These are phyloP conservation scores for Wickerhamiella hasegawae DNA, from an alignment of 805 yeast genomes.

Conservation along the genomic window DNA sequence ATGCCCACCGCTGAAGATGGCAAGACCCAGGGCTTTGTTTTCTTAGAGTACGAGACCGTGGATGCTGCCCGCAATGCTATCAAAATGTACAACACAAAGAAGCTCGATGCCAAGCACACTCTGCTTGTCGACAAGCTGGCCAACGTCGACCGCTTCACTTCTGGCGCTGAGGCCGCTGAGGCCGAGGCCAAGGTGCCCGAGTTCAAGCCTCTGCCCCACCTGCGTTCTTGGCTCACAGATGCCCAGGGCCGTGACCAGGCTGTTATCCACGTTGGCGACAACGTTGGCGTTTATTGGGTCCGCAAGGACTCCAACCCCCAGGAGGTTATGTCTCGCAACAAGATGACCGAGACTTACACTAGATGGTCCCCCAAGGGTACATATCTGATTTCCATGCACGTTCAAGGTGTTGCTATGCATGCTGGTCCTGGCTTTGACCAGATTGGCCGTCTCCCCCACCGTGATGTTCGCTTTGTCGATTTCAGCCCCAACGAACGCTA, in stretches of 20 bases:
- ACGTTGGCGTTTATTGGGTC: constrained; percentile 79
- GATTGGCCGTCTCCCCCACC: constrained; percentile 68
- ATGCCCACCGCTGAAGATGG: constrained; percentile 63
- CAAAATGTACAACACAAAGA: constrained; percentile 68
- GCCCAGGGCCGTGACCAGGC: constrained; percentile 81
- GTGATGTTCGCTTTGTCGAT: constrained; percentile 75
- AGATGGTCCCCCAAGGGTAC: constrained; percentile 91
- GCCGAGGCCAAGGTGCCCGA: constrained; percentile 39
- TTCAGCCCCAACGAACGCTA: constrained; percentile 86
- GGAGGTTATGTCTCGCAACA: constrained; percentile 56
- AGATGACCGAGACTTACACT: constrained; percentile 78
- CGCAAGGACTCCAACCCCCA: constrained; percentile 57
- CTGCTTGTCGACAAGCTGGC: constrained; percentile 65
- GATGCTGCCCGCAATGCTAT: constrained; percentile 65
- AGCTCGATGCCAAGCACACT: constrained; percentile 86
- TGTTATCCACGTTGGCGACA: constrained; percentile 60
- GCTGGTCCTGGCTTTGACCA: constrained; percentile 74
- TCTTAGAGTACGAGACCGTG: constrained; percentile 61
- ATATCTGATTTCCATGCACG: constrained; percentile 71
- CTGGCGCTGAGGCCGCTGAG: constrained; percentile 41
- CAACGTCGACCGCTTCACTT: constrained; percentile 28
- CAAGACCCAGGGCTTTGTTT: constrained; percentile 64
- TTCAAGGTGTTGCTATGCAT: constrained; percentile 91
- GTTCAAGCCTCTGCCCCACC: constrained; percentile 61
- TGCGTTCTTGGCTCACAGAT: constrained; percentile 86